These are phyloP conservation scores for Arthroderma sp. DNA, from an alignment of 2,329 filamentous ascomycete species.

Conservation along the genomic window DNA sequence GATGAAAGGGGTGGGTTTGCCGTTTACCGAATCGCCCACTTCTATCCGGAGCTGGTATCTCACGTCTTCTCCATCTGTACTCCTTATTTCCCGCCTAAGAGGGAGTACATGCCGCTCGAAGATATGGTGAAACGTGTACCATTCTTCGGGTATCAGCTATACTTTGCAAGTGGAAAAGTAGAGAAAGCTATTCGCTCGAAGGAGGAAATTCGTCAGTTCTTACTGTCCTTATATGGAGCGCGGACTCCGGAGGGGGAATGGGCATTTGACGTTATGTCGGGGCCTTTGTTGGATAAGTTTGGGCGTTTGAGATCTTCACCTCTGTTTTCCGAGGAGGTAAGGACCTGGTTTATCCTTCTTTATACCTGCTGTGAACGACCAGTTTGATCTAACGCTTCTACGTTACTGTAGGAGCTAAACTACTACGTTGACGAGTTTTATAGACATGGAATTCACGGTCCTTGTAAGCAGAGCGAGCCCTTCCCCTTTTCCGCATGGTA, in stretches of 20 bases:
- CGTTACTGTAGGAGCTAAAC: slow-evolving; percentile 45
- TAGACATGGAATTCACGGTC: slow-evolving; percentile 62
- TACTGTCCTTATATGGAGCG: slow-evolving; percentile 60
- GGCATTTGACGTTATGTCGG: slow-evolving; percentile 47
- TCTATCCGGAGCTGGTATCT: slow-evolving; percentile 57
- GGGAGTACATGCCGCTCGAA: slow-evolving; percentile 43
- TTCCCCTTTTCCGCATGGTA: background rate
- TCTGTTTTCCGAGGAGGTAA: slow-evolving; percentile 49
- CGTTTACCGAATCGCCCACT: slow-evolving; percentile 61
- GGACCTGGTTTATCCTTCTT: slow-evolving; percentile 11
- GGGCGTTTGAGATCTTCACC: slow-evolving; percentile 42
- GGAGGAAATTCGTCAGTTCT: slow-evolving; percentile 53
- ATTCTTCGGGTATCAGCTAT: slow-evolving; percentile 74
- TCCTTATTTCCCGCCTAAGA: slow-evolving; percentile 49
- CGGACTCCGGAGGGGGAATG: slow-evolving; percentile 41
- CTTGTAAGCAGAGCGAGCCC: slow-evolving; percentile 34
- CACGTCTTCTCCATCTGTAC: slow-evolving; percentile 73
- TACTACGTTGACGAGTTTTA: slow-evolving; percentile 62
- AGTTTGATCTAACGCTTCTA: background rate
- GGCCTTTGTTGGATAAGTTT: slow-evolving; percentile 52
- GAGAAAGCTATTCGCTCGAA: slow-evolving; percentile 45
- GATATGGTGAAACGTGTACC: slow-evolving; percentile 47
- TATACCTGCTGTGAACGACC: background rate
- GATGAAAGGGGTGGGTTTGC: slow-evolving; percentile 54
- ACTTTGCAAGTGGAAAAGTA: slow-evolving; percentile 57